These are phyloP conservation scores for Myriosclerotinia duriaeana DNA, from an alignment of 2,329 filamentous ascomycete species.

Conservation along the genomic window DNA sequence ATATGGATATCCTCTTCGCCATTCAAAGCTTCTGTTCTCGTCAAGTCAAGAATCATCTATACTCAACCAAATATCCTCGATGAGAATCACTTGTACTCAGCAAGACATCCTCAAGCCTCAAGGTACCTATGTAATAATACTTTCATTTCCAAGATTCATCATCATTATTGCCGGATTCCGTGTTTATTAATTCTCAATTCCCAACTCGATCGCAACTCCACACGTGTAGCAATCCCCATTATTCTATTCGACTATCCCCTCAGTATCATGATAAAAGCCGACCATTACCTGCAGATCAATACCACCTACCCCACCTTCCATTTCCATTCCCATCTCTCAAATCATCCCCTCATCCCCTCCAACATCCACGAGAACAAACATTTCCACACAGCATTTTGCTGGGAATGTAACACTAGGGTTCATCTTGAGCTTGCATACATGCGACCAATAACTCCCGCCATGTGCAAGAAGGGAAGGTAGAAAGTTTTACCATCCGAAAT, in stretches of 20 bases:
- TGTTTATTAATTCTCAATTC: constrained; percentile 2
- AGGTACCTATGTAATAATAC: too few relatives aligned
- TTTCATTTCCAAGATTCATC: not conserved
- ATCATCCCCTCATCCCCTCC: too few relatives aligned
- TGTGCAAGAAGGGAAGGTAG: constrained; percentile 22
- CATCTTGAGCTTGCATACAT: not conserved
- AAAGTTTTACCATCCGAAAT: constrained; percentile 16
- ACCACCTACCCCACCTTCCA: constrained; percentile 16
- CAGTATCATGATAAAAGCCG: not conserved
- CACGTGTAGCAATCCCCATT: not conserved
- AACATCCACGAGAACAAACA: not conserved
- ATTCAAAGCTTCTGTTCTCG: too few relatives aligned
- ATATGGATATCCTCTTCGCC: too few relatives aligned
- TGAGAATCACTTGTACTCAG: too few relatives aligned
- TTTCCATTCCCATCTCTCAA: too few relatives aligned
- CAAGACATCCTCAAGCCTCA: too few relatives aligned
- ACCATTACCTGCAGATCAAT: constrained; percentile 11
- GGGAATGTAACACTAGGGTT: not conserved
- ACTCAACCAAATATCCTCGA: not conserved
- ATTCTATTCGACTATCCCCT: constrained; percentile 5
- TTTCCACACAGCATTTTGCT: not conserved
- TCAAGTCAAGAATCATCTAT: not conserved
- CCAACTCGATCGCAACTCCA: not conserved
- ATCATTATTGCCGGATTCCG: not conserved
- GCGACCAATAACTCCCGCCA: not conserved